phyloP scores from a whole-genome alignment of 1,284 basidiomycete species.

The Hortiboletus rubellus region DNA sequence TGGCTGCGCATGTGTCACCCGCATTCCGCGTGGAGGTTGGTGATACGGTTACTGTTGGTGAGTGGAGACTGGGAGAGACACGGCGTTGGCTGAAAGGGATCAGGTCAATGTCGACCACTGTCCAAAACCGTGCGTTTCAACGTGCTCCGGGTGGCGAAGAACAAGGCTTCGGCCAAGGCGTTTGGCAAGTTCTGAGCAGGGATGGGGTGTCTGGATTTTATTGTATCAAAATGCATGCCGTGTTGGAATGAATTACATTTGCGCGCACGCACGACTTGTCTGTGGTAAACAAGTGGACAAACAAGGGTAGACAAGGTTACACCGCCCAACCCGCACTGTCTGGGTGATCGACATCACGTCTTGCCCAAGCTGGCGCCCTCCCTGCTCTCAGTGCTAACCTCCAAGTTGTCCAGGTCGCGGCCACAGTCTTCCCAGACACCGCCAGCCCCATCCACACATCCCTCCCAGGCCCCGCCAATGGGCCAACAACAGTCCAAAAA shows the following conservation, averaged over 20 bases:
- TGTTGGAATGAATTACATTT: slow-evolving; percentile 28
- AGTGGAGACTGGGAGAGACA: slow-evolving; percentile 35
- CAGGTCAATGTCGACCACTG: slow-evolving; percentile 96
- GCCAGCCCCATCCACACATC: slow-evolving; percentile 33
- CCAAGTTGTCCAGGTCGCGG: slow-evolving; percentile 65
- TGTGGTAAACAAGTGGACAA: slow-evolving; percentile 37
- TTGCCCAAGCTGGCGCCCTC: slow-evolving; percentile 72
- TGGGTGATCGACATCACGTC: slow-evolving; percentile 35
- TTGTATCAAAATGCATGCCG: slow-evolving; percentile 29
- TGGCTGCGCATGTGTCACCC: slow-evolving; percentile 95
- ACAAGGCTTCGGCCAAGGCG: slow-evolving; percentile 83
- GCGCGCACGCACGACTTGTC: background rate
- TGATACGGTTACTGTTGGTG: slow-evolving; percentile 94
- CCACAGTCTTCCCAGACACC: slow-evolving; percentile 61
- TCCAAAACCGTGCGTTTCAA: slow-evolving; percentile 99
- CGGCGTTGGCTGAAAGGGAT: background rate
- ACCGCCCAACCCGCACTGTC: slow-evolving; percentile 28
- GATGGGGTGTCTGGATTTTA: slow-evolving; percentile 17
- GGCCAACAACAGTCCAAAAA: slow-evolving; percentile 81
- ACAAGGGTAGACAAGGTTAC: slow-evolving; percentile 27
- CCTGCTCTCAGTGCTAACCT: slow-evolving; percentile 71
- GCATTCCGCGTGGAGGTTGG: slow-evolving; percentile 97
- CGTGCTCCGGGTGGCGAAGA: slow-evolving; percentile 89
- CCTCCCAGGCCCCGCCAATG: slow-evolving; percentile 50
- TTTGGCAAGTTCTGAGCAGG: slow-evolving; percentile 88